Evolutionary conservation across 2,329 filamentous ascomycete genomes (phyloP), one percentile per base, ranked within the genome.

Genomic region (Neonectria coccinea): DNA sequence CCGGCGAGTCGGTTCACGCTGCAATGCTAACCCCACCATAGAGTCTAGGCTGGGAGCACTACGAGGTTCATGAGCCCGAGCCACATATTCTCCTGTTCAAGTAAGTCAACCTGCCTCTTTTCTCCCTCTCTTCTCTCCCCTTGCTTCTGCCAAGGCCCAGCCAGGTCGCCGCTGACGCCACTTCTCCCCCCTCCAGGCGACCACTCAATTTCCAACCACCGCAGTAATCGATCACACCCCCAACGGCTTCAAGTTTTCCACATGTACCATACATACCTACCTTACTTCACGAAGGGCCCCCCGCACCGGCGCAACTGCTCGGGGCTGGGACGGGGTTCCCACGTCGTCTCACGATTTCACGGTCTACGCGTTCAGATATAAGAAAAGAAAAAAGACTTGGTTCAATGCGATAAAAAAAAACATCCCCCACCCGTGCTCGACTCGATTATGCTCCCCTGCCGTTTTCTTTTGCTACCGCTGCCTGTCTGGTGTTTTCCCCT

Each of bases 21-120:
- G 12, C 41, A 50, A 56, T 67, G 62, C 74, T 76, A 56, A 71
- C 67, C 54, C 27, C 14, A 29, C 33, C 18, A 54, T 77, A 98
- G 94, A 98, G 95, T 84, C 85, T 99, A 75, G 96, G 96, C 62
- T 99, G 96, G 96, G 95, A 98, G 79, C 96, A 99, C 80, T 99
- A 99, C 79, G 96, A 99, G 81, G 96, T 99, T 59, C 96, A 99
- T 80, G 96, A 98, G 80, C 96, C 96, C 47, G 96, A 99, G 83
- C 96, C 96, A 70, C 96, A 99, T 80, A 99, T 99, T 76, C 87
- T 99, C 59, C 88, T 99, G 33, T 99, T 99, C 88, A 99, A 99
- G 95, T 97, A 83, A 80, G 92, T 85, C 42, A 10, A 11, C 18
- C n/a, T 55, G 31, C 56, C 27, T 20, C 4, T 18, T 8, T 5